Conservation (phyloP, 2,329 filamentous ascomycete species). For the Zymoseptoria passerinii region DNA sequence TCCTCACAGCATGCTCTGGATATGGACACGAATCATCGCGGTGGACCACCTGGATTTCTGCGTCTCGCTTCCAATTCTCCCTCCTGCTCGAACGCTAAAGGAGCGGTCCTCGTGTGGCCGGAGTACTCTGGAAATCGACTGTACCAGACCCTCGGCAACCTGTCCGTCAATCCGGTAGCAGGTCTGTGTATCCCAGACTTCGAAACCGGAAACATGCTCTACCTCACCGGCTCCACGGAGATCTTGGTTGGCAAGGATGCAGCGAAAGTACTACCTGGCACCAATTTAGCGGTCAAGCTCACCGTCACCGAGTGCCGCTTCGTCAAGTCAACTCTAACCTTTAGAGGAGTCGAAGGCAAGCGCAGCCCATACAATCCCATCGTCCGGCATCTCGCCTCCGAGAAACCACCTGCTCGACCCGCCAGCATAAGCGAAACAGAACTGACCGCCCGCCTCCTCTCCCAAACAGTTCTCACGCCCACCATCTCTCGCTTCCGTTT, state of each 20-base stretch:
- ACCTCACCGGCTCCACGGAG: conserved; percentile 60
- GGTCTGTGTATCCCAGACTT: conserved; percentile 70
- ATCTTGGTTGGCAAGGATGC: conserved; percentile 60
- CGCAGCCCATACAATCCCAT: conserved; percentile 73
- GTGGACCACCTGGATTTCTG: conserved; percentile 66
- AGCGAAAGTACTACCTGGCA: conserved; percentile 53
- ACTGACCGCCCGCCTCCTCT: conserved; percentile 36
- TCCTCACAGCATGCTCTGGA: conserved; percentile 51
- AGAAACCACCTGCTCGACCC: conserved; percentile 35
- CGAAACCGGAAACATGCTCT: conserved; percentile 62
- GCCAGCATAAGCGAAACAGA: not conserved
- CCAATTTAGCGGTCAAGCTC: conserved; percentile 65
- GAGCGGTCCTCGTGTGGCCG: conserved; percentile 59
- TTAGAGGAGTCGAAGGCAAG: conserved; percentile 53
- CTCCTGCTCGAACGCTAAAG: conserved; percentile 22
- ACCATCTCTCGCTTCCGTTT: conserved; percentile 60
- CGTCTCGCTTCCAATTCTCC: conserved; percentile 52
- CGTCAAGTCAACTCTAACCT: conserved; percentile 57
- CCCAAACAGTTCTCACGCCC: conserved; percentile 55
- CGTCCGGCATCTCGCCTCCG: conserved; percentile 55
- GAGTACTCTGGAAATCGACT: conserved; percentile 79
- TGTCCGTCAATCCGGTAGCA: conserved; percentile 56
- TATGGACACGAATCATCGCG: conserved; percentile 81
- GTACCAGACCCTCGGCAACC: conserved; percentile 76
- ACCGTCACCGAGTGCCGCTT: conserved; percentile 53